Base-by-base conservation (phyloP, 129 eudicot species). In the Calendula officinalis region DNA sequence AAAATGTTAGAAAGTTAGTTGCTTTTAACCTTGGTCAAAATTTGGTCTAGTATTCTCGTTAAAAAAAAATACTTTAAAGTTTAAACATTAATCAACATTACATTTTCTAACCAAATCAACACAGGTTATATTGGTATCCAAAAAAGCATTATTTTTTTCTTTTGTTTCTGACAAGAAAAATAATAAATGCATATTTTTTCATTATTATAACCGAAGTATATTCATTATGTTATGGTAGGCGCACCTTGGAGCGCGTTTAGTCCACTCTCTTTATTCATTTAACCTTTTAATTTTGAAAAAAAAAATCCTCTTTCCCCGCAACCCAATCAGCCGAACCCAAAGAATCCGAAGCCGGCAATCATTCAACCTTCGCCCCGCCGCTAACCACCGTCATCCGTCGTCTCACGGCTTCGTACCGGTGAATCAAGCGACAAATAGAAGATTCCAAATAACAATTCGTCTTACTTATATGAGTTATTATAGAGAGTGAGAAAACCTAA, bases 321-420 rank as follows among this genome's bases (percentile, higher is more conserved):
- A 33, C 30, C 46, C 55, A 42, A 62, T 62, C 69, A 60, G 27
- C 52, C 42, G 41, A 49, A 38, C 37, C 53, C 60, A 71, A 53
- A 42, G 69, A 42, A 71, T 71, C 76, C 69, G 53, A 71, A 71
- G 70, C 76, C 64, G 76, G 76, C 76, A 69, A 71, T 71, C 76
- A 40, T 51, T 71, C 60, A 71, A 71, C 48, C 14, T 47, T 46
- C 51, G 13, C 9, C 22, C 62, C 66, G 74, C 41, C 67, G 66
- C 48, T 14, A 13, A 3, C 69, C 70, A 36, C 70, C 70, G 58
- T 64, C 59, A 37, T 36, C 70, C 76, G 46, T 39, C 74, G 66
- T 58, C 60, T 27, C 47, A 15, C 62, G 42, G 8, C 39, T 42
- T 66, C 47, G 22, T 17, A n/a, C 60, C 59, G 60, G 60, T 39